A percentile compares a stretch with the other conserved stretches of the same genome.
phyloP scores from a whole-genome alignment of 768 basidiomycete species.

The Tephrocybe sp. region DNA sequence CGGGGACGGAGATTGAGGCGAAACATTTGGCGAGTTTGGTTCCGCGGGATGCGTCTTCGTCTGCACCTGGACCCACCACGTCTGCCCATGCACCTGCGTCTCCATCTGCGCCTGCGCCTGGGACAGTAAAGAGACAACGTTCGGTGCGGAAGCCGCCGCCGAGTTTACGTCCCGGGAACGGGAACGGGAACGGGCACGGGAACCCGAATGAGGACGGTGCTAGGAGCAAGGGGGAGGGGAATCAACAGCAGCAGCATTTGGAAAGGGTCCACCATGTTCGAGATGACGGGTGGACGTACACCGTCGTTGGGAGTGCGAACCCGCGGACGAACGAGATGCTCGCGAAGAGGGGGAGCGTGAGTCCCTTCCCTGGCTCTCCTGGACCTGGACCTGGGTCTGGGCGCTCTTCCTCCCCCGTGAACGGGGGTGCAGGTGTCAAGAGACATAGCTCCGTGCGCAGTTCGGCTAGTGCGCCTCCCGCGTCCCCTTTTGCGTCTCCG shows the following conservation, averaged over 20 bases:
- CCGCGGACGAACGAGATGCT: background rate
- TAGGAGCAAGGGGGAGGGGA: no score
- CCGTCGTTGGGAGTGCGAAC: background rate
- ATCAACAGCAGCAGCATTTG: no score
- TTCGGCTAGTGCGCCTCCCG: conserved; percentile 26
- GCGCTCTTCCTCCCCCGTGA: no score
- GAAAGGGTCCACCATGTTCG: no score
- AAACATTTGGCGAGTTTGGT: background rate
- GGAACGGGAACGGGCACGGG: background rate
- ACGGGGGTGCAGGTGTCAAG: background rate
- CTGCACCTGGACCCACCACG: background rate
- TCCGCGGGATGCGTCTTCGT: background rate
- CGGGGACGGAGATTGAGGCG: background rate
- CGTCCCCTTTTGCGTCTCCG: conserved; percentile 1
- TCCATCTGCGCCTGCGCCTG: background rate
- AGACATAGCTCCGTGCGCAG: conserved; percentile 22
- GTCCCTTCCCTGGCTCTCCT: background rate
- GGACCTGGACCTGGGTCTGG: no score
- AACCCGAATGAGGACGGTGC: background rate
- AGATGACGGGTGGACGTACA: background rate
- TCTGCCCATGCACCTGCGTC: background rate
- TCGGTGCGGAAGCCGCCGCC: background rate
- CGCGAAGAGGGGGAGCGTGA: background rate
- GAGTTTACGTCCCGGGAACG: background rate
- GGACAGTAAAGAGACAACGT: background rate